Evolutionary conservation across 768 basidiomycete genomes (phyloP), one percentile per base, ranked within the genome.

Genomic region (Termitomyces sp.): DNA sequence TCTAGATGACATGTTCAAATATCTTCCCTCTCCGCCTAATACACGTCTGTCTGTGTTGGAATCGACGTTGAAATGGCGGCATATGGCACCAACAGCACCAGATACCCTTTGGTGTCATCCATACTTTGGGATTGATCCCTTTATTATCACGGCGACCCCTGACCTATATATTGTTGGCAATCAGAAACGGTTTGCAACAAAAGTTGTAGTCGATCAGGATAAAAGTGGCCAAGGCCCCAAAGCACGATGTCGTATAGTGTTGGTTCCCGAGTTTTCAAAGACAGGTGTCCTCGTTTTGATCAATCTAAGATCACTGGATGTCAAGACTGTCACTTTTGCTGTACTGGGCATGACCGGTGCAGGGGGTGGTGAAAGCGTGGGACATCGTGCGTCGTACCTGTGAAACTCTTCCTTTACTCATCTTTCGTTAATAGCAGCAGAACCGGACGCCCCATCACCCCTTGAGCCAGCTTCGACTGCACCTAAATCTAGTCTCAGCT

Each of bases 61-160:
- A 66, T 78, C 87, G 44, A 95, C 94, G 12, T 78, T 99, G 36
- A 83, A 80, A 65, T 99, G 96, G 97, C 78, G 95, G 58, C 96
- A 98, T 75, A 85, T 97, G 70, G 95, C 97, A n/a, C 97, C 97
- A 4, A 98, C 97, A 8, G 96, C 96, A 27, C 97, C 97, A 30
- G 97, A 99, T 72, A 99, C 97, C 1, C 80, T 99, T 4, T 98
- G 95, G 95, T 98, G 97, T 66, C 95, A 98, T 70, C 97, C 97
- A 18, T 98, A 89, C 75, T 84, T 89, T 52, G 78, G 83, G 31
- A 75, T 78, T 18, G 97, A 99, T 68, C 97, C 97, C 0, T 99
- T 99, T 74, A 78, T 97, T 57, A 79, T 99, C 34, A 66, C 75
- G n/a, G 81, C 87, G 68, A 88, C 93, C 9, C 97, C 97, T 16